Percentiles rank a stretch among this genome's conserved stretches.
Conservation (phyloP, 2,329 filamentous ascomycete genomes). For the Colletotrichum brevisporum region DNA sequence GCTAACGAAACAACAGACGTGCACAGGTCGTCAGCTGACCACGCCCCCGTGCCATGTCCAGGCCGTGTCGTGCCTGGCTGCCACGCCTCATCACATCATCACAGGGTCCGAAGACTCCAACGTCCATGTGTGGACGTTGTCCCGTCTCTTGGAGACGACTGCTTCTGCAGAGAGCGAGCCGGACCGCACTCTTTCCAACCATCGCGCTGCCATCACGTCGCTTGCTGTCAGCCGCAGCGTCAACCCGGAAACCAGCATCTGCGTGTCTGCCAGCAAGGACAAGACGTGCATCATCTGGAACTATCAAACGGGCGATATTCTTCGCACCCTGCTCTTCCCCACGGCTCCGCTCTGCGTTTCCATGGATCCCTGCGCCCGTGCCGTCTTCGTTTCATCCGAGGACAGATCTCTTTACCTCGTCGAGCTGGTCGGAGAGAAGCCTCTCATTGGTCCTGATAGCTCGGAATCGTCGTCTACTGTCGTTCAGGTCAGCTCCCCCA, state of each 20-base stretch:
- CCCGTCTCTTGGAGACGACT: conserved; percentile 76
- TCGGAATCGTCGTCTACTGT: conserved; percentile 69
- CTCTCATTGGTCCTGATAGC: conserved; percentile 67
- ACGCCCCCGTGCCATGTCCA: conserved; percentile 86
- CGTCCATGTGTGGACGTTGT: conserved; percentile 91
- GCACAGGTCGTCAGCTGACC: conserved; percentile 81
- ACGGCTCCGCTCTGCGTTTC: conserved; percentile 78
- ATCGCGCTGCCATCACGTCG: conserved; percentile 80
- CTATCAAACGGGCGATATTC: conserved; percentile 80
- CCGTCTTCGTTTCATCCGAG: conserved; percentile 84
- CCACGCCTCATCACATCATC: conserved; percentile 80
- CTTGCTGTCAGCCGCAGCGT: conserved; percentile 75
- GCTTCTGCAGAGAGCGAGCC: conserved; percentile 75
- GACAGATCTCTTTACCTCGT: conserved; percentile 85
- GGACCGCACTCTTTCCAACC: conserved; percentile 81
- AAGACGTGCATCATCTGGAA: conserved; percentile 95
- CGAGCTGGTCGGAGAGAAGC: conserved; percentile 75
- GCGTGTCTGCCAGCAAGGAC: conserved; percentile 86
- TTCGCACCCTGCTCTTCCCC: conserved; percentile 87
- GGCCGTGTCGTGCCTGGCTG: conserved; percentile 81
- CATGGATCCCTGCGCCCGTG: conserved; percentile 87
- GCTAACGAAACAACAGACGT: conserved; percentile 64
- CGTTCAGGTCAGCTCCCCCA: conserved; percentile 67
- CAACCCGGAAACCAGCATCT: conserved; percentile 81
- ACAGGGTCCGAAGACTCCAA: conserved; percentile 90